A percentile compares a stretch with the other conserved stretches of the same genome.
Conservation (phyloP, 2,329 filamentous ascomycete genomes). For the Balansia obtecta region DNA sequence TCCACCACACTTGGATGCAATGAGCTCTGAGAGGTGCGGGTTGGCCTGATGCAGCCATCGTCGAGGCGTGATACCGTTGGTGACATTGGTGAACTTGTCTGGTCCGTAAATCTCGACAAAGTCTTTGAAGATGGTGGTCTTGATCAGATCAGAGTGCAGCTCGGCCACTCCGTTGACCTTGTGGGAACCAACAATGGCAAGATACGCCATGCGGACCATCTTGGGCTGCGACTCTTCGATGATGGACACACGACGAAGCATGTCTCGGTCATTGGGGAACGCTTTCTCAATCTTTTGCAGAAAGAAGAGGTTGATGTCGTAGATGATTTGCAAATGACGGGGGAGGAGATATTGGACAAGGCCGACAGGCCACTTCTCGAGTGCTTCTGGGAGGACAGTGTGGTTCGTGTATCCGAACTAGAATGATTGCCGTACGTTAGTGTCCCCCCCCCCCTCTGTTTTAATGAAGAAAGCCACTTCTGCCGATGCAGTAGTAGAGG, state of each 20-base stretch:
- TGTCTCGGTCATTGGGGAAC: constrained; percentile 80
- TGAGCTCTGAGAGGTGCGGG: constrained; percentile 79
- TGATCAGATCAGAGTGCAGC: constrained; percentile 93
- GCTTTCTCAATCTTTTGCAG: constrained; percentile 79
- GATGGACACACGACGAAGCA: constrained; percentile 81
- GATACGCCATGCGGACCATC: constrained; percentile 94
- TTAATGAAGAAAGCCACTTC: no score
- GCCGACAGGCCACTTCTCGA: constrained; percentile 97
- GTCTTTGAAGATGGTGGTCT: constrained; percentile 99
- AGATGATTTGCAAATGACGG: constrained; percentile 92
- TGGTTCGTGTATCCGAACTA: constrained; percentile 96
- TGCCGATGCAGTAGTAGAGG: no score
- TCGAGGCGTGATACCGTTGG: constrained; percentile 92
- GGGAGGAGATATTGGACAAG: constrained; percentile 86
- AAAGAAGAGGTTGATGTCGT: constrained; percentile 94
- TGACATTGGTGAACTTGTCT: constrained; percentile 98
- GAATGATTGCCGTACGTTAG: not conserved
- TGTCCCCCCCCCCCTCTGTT: no score
- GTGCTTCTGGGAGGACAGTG: constrained; percentile 88
- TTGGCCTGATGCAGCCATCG: constrained; percentile 98
- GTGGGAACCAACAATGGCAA: constrained; percentile 94
- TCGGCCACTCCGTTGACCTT: constrained; percentile 99
- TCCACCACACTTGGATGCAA: constrained; percentile 77
- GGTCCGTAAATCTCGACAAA: constrained; percentile 91
- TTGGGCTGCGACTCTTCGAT: constrained; percentile 95